A percentile compares a stretch with the other conserved stretches of the same genome.
Evolutionary conservation across 177 flowering plant species (phyloP).

Genomic region (Vitis hybrid): DNA sequence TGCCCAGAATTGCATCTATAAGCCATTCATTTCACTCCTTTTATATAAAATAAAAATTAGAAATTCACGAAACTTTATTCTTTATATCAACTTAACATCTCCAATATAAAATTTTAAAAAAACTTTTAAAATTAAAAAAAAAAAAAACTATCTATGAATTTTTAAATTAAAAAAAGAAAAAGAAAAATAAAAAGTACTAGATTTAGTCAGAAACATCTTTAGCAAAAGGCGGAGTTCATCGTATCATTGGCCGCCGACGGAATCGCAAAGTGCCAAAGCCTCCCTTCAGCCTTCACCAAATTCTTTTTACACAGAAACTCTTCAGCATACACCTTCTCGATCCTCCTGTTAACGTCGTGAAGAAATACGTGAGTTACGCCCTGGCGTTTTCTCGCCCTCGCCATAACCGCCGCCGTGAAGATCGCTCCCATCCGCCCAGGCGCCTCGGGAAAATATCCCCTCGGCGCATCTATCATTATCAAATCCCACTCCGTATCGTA

Average conservation of each 20-base stretch:
- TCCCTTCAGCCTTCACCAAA: conserved; percentile 43
- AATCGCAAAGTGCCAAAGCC: conserved; percentile 67
- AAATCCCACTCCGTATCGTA: conserved; percentile 76
- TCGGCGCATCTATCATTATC: conserved; percentile 88
- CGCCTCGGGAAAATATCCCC: conserved; percentile 59
- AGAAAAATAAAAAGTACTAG: too few relatives aligned
- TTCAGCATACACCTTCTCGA: conserved; percentile 57
- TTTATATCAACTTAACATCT: too few relatives aligned
- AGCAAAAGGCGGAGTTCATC: too few relatives aligned
- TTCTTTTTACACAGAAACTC: conserved; percentile 64
- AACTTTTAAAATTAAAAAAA: too few relatives aligned
- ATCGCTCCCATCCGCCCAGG: conserved; percentile 90
- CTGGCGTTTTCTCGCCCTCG: conserved; percentile 35
- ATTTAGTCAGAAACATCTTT: too few relatives aligned
- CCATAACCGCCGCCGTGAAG: conserved; percentile 71
- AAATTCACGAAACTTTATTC: too few relatives aligned
- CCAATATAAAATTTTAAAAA: too few relatives aligned
- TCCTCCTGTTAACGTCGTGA: conserved; percentile 70
- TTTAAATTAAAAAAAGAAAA: too few relatives aligned
- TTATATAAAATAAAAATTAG: too few relatives aligned
- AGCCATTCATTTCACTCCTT: too few relatives aligned
- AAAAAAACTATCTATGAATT: too few relatives aligned
- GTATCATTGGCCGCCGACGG: conserved; percentile 33
- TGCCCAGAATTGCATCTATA: too few relatives aligned
- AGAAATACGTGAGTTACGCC: conserved; percentile 73